Evolutionary conservation across 768 basidiomycete genomes (phyloP).

Genomic region (Wakefieldia striispora): DNA sequence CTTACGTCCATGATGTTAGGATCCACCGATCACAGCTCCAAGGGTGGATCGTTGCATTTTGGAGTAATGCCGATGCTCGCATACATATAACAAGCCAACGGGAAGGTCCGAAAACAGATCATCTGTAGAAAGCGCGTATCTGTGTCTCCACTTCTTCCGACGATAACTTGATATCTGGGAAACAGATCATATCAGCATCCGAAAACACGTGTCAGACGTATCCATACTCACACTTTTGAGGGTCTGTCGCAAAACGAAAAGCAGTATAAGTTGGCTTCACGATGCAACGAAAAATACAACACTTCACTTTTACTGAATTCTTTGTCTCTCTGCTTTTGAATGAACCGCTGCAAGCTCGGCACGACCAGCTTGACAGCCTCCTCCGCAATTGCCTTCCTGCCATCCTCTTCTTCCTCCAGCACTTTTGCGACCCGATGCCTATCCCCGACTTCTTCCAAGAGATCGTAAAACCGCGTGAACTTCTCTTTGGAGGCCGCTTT

Average conservation of each 20-base stretch:
- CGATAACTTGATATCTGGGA: conserved; percentile 73
- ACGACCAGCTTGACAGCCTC: conserved; percentile 78
- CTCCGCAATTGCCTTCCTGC: conserved; percentile 57
- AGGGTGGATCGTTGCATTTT: not conserved
- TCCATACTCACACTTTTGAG: conserved; percentile 47
- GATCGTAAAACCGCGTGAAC: conserved; percentile 77
- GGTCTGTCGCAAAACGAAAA: conserved; percentile 34
- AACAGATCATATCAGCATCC: conserved; percentile 12
- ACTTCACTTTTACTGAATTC: conserved; percentile 81
- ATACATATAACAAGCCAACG: not conserved
- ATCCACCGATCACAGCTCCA: too few relatives aligned
- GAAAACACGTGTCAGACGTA: not conserved
- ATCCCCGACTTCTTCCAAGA: conserved; percentile 77
- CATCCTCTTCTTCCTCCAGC: conserved; percentile 67
- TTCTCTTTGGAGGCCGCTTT: conserved; percentile 75
- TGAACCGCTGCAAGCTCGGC: conserved; percentile 70
- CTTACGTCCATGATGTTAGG: too few relatives aligned
- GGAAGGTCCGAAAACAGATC: not conserved
- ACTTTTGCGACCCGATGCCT: conserved; percentile 68
- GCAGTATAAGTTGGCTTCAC: not conserved
- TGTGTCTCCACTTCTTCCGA: conserved; percentile 72
- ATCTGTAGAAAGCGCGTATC: conserved; percentile 60
- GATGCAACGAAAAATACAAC: conserved; percentile 4
- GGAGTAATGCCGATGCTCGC: not conserved
- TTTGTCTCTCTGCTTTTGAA: conserved; percentile 72